Conservation (phyloP, 2,329 filamentous ascomycete species). For the Aspergillus sp. region DNA sequence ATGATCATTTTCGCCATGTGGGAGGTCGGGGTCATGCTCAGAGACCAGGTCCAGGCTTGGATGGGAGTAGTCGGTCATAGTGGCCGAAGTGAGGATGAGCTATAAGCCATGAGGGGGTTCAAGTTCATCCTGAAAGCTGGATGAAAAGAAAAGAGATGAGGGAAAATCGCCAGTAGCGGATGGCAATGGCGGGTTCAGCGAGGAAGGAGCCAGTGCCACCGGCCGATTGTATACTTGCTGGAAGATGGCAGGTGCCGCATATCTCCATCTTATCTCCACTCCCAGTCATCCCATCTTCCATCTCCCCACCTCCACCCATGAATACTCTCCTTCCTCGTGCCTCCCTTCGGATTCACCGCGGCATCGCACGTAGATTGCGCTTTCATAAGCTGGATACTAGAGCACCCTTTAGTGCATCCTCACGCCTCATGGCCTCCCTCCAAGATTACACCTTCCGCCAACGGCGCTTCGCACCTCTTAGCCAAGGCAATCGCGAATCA, state of each 20-base stretch:
- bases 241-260: neutral
- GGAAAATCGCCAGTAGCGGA: neutral
- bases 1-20: slow-evolving; percentile 4
- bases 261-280: slow-evolving; percentile 10
- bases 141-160: neutral
- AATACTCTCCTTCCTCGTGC: neutral
- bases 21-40: neutral
- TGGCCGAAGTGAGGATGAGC: neutral
- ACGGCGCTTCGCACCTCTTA: slow-evolving; percentile 57
- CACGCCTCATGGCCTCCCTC: slow-evolving; percentile 28
- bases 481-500: slow-evolving; percentile 34
- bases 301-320: neutral
- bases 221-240: neutral
- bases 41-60: slow-evolving; percentile 2
- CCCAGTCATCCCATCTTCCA: neutral
- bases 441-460: slow-evolving; percentile 32
- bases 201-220: neutral
- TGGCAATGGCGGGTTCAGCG: neutral
- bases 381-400: neutral
- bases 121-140: neutral
- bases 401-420: neutral
- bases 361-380: neutral
- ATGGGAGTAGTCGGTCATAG: neutral
- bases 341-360: neutral
- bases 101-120: slow-evolving; percentile 8